Percentiles rank a stretch among this genome's conserved stretches.
These are phyloP conservation scores for Eutrema yunnanense DNA, from an alignment of 345 rosid species.

Conservation along the genomic window DNA sequence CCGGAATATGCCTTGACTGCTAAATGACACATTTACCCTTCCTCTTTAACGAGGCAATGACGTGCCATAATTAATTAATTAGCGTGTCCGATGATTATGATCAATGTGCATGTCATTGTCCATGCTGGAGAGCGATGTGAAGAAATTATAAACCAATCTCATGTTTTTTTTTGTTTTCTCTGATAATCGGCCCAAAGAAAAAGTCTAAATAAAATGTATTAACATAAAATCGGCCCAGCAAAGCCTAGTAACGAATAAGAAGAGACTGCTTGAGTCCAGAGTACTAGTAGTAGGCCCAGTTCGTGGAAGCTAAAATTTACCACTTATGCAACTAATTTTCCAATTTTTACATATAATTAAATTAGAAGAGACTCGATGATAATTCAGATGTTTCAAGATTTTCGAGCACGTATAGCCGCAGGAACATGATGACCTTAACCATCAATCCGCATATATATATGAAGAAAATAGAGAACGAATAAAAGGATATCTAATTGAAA, in stretches of 20 bases:
- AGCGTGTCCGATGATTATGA: not conserved
- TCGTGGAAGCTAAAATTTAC: not conserved
- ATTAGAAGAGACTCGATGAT: no score
- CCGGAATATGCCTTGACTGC: conserved; percentile 18
- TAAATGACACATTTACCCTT: not conserved
- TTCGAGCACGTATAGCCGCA: no score
- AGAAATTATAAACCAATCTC: not conserved
- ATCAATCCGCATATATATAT: no score
- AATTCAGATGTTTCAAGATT: no score
- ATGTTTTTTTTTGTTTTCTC: not conserved
- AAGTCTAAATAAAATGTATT: not conserved
- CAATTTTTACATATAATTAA: no score
- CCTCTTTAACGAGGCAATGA: not conserved
- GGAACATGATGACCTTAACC: no score
- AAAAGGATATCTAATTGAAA: not conserved
- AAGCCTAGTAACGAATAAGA: not conserved
- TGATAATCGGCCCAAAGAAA: not conserved
- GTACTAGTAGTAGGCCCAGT: not conserved
- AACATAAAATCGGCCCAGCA: not conserved
- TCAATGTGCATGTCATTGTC: conserved; percentile 10
- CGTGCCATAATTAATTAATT: conserved; percentile 4
- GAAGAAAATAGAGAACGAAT: not conserved
- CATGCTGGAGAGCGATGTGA: not conserved
- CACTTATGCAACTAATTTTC: not conserved
- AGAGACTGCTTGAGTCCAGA: not conserved